Percentiles rank a stretch among this genome's conserved stretches.
These are phyloP conservation scores for Xylogone sp. DNA, from an alignment of 2,329 filamentous ascomycete genomes.

Conservation along the genomic window DNA sequence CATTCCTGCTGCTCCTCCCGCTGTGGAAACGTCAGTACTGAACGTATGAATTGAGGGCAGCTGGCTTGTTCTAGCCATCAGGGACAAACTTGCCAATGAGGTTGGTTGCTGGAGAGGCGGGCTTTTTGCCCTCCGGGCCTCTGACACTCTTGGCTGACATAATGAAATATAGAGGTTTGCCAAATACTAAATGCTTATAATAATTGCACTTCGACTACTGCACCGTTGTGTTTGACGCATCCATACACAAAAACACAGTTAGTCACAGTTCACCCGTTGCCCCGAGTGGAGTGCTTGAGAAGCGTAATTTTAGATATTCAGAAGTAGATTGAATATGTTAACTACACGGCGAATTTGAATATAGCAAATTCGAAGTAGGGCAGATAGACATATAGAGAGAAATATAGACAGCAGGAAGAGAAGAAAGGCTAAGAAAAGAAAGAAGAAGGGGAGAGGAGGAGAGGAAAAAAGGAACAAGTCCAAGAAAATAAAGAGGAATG, in stretches of 20 bases:
- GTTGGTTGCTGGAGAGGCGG: conserved; percentile 83
- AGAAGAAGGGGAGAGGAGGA: background rate
- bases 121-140: conserved; percentile 62
- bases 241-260: no score
- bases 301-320: no score
- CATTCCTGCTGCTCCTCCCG: conserved; percentile 96
- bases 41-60: background rate
- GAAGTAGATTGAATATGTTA: background rate
- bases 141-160: conserved; percentile 59
- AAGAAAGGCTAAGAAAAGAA: background rate
- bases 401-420: no score
- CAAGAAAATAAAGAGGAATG: background rate
- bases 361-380: no score
- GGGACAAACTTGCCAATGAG: conserved; percentile 69
- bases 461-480: background rate
- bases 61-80: background rate
- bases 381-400: no score
- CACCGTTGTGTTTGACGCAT: no score
- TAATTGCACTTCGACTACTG: no score
- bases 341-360: no score
- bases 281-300: no score
- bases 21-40: conserved; percentile 42
- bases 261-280: background rate
- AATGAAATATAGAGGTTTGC: background rate
- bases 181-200: no score